Evolutionary conservation across 345 rosid species (phyloP).

Genomic region (Acer campestre): DNA sequence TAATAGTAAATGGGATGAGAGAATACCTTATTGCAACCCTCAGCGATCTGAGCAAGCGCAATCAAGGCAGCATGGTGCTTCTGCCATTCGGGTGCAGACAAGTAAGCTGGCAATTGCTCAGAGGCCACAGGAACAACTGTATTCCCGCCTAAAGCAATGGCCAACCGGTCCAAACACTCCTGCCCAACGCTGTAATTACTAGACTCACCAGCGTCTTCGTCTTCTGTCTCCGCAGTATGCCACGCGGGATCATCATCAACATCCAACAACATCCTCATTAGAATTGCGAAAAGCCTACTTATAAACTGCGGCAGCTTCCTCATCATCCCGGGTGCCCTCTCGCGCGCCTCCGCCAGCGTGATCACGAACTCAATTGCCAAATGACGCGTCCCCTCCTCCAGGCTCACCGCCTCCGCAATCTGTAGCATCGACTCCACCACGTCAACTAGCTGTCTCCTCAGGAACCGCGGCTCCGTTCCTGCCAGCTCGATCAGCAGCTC

Average conservation of each 20-base stretch:
- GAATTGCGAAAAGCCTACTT: constrained; percentile 75
- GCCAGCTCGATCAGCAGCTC: constrained; percentile 97
- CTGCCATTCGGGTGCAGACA: constrained; percentile 98
- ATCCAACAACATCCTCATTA: constrained; percentile 93
- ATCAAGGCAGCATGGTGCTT: constrained; percentile 97
- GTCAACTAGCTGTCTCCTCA: constrained; percentile 86
- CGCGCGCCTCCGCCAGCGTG: constrained; percentile 94
- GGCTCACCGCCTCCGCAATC: constrained; percentile 90
- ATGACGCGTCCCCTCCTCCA: constrained; percentile 94
- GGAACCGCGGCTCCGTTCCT: constrained; percentile 89
- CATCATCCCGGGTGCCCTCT: constrained; percentile 99
- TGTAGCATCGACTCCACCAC: constrained; percentile 95
- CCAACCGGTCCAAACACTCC: constrained; percentile 96
- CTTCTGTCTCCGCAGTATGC: constrained; percentile 90
- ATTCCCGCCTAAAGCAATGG: constrained; percentile 94
- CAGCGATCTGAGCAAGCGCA: constrained; percentile 98
- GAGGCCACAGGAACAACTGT: constrained; percentile 97
- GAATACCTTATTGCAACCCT: constrained; percentile 94
- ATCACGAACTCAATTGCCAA: constrained; percentile 94
- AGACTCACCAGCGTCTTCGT: constrained; percentile 93
- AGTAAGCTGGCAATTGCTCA: constrained; percentile 82
- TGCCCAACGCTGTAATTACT: constrained; percentile 95
- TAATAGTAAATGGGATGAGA: no score
- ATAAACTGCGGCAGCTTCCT: constrained; percentile 97
- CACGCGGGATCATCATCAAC: constrained; percentile 92